These are phyloP conservation scores for Boechera stricta DNA, from an alignment of 345 rosid genomes.

Conservation along the genomic window DNA sequence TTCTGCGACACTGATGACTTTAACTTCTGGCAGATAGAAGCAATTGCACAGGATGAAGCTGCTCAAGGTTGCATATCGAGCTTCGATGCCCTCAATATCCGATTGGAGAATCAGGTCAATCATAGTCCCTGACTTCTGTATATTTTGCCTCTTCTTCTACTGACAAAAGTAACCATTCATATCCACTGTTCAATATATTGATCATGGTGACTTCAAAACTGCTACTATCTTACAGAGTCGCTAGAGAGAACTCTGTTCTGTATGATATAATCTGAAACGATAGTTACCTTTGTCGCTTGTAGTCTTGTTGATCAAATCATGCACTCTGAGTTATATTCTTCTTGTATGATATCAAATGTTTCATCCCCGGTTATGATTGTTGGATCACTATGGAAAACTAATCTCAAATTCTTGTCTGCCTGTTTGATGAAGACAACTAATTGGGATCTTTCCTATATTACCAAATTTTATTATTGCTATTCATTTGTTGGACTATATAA, in stretches of 20 bases:
- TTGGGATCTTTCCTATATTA: neutral
- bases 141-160: neutral
- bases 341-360: neutral
- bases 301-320: constrained; percentile 1
- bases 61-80: constrained; percentile 75
- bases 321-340: constrained; percentile 11
- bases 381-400: neutral
- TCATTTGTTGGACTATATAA: neutral
- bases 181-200: neutral
- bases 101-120: constrained; percentile 76
- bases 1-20: constrained; percentile 7
- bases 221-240: constrained; percentile 18
- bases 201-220: constrained; percentile 8
- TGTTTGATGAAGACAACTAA: neutral
- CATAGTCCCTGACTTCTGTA: constrained; percentile 18
- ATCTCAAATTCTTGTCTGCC: neutral
- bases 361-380: neutral
- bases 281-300: neutral
- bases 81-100: constrained; percentile 73
- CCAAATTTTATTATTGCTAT: neutral
- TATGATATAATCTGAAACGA: constrained; percentile 1
- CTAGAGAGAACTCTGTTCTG: neutral
- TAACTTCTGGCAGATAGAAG: constrained; percentile 61
- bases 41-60: constrained; percentile 70
- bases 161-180: neutral